These are phyloP conservation scores for Glaciozyma martinii DNA, from an alignment of 768 basidiomycete genomes.

Conservation along the genomic window DNA sequence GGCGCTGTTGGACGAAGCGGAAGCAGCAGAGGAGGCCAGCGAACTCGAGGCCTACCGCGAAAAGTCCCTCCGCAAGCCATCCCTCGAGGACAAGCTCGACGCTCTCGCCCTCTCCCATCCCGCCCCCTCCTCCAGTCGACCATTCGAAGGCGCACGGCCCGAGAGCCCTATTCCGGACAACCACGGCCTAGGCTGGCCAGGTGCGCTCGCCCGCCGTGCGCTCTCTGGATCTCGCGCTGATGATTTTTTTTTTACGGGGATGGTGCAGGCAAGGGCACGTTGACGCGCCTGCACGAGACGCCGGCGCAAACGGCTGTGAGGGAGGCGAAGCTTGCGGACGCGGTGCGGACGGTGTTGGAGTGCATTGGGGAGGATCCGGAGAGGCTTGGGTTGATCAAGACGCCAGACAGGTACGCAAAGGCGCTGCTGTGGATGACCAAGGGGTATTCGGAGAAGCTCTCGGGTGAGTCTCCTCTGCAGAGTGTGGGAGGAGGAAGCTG, in stretches of 20 bases:
- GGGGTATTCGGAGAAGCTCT: constrained; percentile 91
- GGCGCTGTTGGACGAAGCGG: background rate
- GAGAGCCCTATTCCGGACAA: background rate
- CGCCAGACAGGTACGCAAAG: constrained; percentile 92
- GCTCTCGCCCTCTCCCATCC: too few relatives aligned
- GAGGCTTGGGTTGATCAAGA: constrained; percentile 80
- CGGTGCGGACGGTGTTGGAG: constrained; percentile 84
- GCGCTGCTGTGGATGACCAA: constrained; percentile 98
- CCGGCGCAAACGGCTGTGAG: constrained; percentile 18
- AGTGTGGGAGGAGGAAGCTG: too few relatives aligned
- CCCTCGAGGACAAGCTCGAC: background rate
- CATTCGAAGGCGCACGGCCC: background rate
- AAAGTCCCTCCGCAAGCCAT: background rate
- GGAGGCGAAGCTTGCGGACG: constrained; percentile 59
- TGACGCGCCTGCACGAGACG: constrained; percentile 26
- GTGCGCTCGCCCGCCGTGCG: background rate
- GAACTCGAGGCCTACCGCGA: constrained; percentile 1
- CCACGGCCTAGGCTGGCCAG: background rate
- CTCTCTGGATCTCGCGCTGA: background rate
- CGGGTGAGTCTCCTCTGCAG: constrained; percentile 48
- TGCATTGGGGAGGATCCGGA: constrained; percentile 98
- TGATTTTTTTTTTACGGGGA: background rate
- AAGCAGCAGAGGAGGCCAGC: background rate
- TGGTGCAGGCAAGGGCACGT: constrained; percentile 29
- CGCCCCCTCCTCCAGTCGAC: background rate